Conservation (phyloP, 73 alveolate species). For the Breviolum minutum region DNA sequence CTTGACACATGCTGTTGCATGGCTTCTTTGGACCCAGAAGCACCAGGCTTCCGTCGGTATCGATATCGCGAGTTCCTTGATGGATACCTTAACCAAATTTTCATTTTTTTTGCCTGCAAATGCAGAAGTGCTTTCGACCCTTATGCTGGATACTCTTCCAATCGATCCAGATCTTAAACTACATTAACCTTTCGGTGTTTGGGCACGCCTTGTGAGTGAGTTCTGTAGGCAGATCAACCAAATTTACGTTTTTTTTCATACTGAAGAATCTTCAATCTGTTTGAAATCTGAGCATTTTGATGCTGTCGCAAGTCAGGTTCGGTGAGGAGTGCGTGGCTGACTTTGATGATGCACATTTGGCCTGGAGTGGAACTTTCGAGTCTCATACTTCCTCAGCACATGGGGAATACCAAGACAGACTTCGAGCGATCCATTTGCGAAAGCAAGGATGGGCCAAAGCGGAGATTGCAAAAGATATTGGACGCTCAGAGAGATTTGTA, state of each 20-base stretch:
- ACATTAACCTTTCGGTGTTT: too few relatives aligned
- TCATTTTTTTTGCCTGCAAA: background rate
- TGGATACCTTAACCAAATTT: background rate
- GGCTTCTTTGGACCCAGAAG: conserved; percentile 36
- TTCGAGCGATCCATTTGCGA: conserved; percentile 82
- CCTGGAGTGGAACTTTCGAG: conserved; percentile 91
- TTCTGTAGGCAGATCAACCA: too few relatives aligned
- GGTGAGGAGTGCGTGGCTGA: conserved; percentile 85
- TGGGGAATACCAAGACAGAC: conserved; percentile 67
- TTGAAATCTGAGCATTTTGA: background rate
- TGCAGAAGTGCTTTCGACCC: background rate
- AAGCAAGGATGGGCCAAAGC: conserved; percentile 84
- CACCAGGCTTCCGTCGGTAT: conserved; percentile 86
- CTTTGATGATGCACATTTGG: conserved; percentile 88
- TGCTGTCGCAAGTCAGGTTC: conserved; percentile 1
- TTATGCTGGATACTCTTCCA: too few relatives aligned
- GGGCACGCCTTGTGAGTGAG: too few relatives aligned
- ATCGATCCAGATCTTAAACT: too few relatives aligned
- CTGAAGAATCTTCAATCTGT: too few relatives aligned
- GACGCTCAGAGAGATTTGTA: conserved; percentile 69
- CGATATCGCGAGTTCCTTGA: conserved; percentile 54
- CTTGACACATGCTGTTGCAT: background rate
- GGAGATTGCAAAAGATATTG: conserved; percentile 66
- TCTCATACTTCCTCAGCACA: conserved; percentile 83
- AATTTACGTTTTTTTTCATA: too few relatives aligned